Base-by-base conservation (phyloP, 2,329 filamentous ascomycete genomes). In the Onygenales sp. region DNA sequence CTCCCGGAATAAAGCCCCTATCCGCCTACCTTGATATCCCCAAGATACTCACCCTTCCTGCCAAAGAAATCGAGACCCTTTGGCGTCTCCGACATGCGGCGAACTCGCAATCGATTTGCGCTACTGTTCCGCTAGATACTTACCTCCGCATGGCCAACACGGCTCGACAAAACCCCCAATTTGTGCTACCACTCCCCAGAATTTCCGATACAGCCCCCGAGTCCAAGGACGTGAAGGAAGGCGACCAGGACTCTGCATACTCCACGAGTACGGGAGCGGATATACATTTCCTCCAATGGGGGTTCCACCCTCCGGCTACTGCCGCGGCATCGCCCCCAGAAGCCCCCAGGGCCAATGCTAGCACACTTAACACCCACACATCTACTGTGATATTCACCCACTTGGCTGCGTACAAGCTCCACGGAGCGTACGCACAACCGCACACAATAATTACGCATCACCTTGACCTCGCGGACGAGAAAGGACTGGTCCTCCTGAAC, bases 271-370 rank as follows among this genome's bases (percentile, higher is more conserved):
- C 62, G 17, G 65, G 63, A 47, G 89, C 90, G 46, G 93, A 97
- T 70, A 90, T 98, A 45, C 93, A 98, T 72, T 95, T 95, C 70
- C 72, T 98, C 57, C 92, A 98, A 72, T 98, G 94, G 89, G 87
- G 87, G 0, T 96, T 95, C 71, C 91, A 95, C 56, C 78, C 83
- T 0, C 75, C 77, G 2, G 72, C 78, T 1, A 77, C 75, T 1
- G 72, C 73, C 0, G 57, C 59, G 5, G 54, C 58, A n/a, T 45
- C 57, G 8, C 44, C 57, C 2, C 47, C 57, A 63, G 17, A 57
- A 61, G 5, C 59, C 64, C 1, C 55, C 60, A 14, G 48, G 59
- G 5, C 56, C 60, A 10, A 52, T 5, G 53, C 63, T 1, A 55
- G 60, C 4, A 80, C 73, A 35, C 73, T 71, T 21, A 74, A 74